Conservation (phyloP, 2,329 filamentous ascomycete species). For the Trichoderma aggressivum region DNA sequence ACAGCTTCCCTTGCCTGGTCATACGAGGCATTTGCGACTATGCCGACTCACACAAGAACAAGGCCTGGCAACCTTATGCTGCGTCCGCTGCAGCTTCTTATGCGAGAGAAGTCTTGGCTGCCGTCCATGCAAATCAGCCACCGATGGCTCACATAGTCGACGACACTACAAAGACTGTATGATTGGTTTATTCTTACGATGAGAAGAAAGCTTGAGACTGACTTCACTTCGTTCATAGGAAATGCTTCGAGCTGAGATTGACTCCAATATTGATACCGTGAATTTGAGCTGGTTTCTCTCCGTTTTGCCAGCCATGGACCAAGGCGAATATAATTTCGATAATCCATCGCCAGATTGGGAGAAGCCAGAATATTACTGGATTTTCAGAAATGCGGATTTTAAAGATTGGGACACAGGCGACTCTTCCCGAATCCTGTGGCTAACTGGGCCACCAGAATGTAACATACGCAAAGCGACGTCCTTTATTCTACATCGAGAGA, state of each 20-base stretch:
- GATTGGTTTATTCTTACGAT: background rate
- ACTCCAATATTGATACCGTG: background rate
- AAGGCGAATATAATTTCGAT: background rate
- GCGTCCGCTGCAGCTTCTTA: background rate
- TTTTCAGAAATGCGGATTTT: background rate
- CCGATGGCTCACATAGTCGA: background rate
- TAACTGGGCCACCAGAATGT: background rate
- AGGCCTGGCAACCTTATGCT: background rate
- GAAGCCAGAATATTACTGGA: background rate
- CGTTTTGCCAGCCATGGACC: background rate
- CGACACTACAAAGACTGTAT: background rate
- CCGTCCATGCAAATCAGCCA: background rate
- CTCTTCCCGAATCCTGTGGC: background rate
- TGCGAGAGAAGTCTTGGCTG: background rate
- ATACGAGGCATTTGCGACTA: background rate
- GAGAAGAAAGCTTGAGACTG: background rate
- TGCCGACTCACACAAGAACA: background rate
- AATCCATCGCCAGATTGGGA: no score
- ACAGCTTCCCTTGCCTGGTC: background rate
- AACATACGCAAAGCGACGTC: background rate
- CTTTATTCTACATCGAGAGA: background rate
- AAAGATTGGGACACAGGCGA: background rate
- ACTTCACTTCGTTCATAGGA: background rate
- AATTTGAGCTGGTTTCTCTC: background rate
- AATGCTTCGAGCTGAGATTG: background rate